Percentiles rank a stretch among this genome's conserved stretches.
Conservation (phyloP, 208 protist genomes). For the Phytomonas sp. region DNA sequence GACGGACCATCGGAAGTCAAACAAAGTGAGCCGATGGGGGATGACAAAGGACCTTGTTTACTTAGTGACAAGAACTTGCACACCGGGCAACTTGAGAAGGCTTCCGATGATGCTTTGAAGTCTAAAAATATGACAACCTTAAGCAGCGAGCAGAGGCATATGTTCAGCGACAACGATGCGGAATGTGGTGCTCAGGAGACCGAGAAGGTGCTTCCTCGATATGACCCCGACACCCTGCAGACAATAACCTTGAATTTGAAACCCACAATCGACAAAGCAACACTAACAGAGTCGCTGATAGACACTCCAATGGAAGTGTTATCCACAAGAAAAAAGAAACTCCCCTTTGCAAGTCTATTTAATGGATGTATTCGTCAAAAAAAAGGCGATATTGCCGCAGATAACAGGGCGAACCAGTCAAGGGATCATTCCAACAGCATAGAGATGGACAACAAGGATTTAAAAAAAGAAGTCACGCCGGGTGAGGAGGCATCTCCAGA, state of each 20-base stretch:
- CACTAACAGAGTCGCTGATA: background rate
- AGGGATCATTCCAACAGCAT: background rate
- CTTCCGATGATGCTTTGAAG: background rate
- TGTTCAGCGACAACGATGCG: background rate
- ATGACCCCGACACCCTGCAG: no score
- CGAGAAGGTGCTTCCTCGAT: background rate
- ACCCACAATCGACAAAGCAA: background rate
- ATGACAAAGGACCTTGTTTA: background rate
- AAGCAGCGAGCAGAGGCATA: background rate
- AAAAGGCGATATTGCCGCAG: background rate
- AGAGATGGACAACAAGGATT: background rate
- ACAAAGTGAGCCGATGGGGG: background rate
- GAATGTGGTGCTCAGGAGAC: background rate
- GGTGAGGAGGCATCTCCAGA: background rate
- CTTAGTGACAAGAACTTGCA: background rate
- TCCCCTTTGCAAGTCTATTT: background rate
- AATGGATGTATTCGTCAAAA: background rate
- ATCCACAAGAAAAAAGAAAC: background rate
- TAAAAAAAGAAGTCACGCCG: background rate
- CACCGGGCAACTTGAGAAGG: background rate
- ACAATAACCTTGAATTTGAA: background rate
- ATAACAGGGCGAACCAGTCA: background rate
- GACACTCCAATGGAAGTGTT: background rate
- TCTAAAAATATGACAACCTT: background rate
- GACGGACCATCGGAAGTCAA: background rate